Base-by-base conservation (phyloP, 257 asterid species). In the Solanum commersonii region DNA sequence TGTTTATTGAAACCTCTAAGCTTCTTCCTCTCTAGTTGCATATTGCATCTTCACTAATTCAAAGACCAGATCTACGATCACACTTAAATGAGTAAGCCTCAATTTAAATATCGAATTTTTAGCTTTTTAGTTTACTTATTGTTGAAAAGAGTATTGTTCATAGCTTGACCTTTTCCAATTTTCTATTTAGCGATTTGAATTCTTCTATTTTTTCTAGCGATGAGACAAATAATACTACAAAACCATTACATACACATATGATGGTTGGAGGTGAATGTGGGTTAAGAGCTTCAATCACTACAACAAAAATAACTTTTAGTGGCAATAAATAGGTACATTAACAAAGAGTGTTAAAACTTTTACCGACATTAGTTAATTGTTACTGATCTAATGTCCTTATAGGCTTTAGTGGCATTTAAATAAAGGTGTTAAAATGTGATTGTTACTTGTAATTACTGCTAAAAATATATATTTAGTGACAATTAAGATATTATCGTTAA, bases 1-100 rank as follows among this genome's bases (percentile, higher is more conserved):
- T 86, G 52, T 91, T 83, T 85, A 87, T 87, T 89, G 91, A 25
- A 40, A 15, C 87, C 40, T 85, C 77, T 90, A 93, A 89, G 92
- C 89, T 87, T 89, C 79, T 83, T 88, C 87, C 77, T 40, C 34
- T n/a, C 22, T 52, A 71, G 35, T 63, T n/a, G 23, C 14, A 16
- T 86, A 46, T 5, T 79, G 38, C 27, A 25, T 44, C n/a, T 44
- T 79, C 40, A 44, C 40, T 14, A 27, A 15, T 25, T 74, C 16
- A 56, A 56, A 56, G 25, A 22, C 12, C 5, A 22, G 5, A 59
- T 59, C 67, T 59, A 59, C 12, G 25, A 20, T 20, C 67, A 59
- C 67, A 22, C 67, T 59, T 59, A 20, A 8, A 59, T 20, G 67
- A 59, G 67, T 59, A 3, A 59, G 25, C 25, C 67, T 59, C 5